Base-by-base conservation (phyloP, 2,329 filamentous ascomycete genomes). In the Aspergillus clavatus region DNA sequence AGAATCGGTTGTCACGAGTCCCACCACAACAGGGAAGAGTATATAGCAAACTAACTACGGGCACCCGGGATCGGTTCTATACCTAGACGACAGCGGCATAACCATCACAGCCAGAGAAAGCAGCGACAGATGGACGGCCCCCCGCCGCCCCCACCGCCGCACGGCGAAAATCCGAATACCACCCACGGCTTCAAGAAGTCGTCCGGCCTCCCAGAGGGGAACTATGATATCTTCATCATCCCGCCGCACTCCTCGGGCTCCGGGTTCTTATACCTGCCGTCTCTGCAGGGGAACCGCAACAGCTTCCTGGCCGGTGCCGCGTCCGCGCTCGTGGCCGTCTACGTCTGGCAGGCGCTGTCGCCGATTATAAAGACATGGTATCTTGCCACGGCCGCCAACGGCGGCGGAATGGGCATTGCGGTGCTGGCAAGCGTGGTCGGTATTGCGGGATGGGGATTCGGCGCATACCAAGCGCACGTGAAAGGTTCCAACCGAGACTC, bases 181-280 rank as follows among this genome's bases (percentile, higher is more conserved):
- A 35, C 31, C 11, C 16, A 35, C 8, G 31, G 31, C 16, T 35
- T 18, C 31, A 35, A 67, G 45, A 71, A 66, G 50, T 58, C 66
- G 5, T 68, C 68, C 41, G 85, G 86, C 45, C 74, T 96, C 38
- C 91, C 91, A 2, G 78, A 86, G 1, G 90, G 91, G 44, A 94
- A 93, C 65, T 97, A 95, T 70, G 91, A 97, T 73, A 95, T 97
- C 63, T 96, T 96, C 72, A 86, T 96, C 65, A 90, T 97, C 60
- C 91, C 91, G 6, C 88, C 90, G 38, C 89, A 95, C 67, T 91
- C 89, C 8, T 79, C 90, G 5, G 91, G 91, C 42, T 82, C 83
- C 0, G 91, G 91, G 26, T 96, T 96, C 68, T 75, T 97, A 22
- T 96, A 97, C 67, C 80, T 97, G n/a, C 91, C 91, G 0, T 95